Evolutionary conservation across 805 yeast species (phyloP).

Genomic region (Candida coquimbonensis): DNA sequence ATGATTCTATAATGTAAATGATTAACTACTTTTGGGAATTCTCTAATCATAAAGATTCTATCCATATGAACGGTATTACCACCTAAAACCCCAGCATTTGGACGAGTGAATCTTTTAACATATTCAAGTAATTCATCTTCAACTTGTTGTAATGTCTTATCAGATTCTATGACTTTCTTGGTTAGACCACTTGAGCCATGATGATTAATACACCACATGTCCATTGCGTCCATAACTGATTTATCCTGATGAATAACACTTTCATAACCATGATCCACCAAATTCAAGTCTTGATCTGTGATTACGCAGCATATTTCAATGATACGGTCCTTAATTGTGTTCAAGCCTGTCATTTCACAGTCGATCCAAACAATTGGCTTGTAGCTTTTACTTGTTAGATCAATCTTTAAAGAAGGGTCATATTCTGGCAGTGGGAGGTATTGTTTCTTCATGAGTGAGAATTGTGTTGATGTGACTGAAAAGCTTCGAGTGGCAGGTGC

Average conservation of each 20-base stretch:
- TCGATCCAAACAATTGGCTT: slow-evolving; percentile 84
- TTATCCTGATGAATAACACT: slow-evolving; percentile 69
- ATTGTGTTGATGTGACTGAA: not conserved
- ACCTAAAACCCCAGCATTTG: slow-evolving; percentile 63
- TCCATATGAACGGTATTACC: slow-evolving; percentile 95
- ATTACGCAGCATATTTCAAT: slow-evolving; percentile 88
- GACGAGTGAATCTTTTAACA: slow-evolving; percentile 46
- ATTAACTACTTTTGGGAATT: slow-evolving; percentile 60
- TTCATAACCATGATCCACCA: slow-evolving; percentile 76
- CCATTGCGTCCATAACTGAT: slow-evolving; percentile 61
- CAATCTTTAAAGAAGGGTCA: slow-evolving; percentile 8
- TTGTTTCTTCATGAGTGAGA: not conserved
- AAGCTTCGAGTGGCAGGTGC: not conserved
- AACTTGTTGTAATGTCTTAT: slow-evolving; percentile 50
- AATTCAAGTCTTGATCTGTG: slow-evolving; percentile 74
- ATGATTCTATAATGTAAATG: slow-evolving; percentile 69
- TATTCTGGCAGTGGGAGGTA: slow-evolving; percentile 11
- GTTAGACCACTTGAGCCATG: slow-evolving; percentile 77
- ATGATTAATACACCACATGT: slow-evolving; percentile 80
- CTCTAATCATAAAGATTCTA: slow-evolving; percentile 71
- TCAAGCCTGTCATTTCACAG: slow-evolving; percentile 97
- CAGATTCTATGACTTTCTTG: slow-evolving; percentile 52
- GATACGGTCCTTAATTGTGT: slow-evolving; percentile 71
- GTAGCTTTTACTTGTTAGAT: slow-evolving; percentile 11
- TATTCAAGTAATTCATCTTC: slow-evolving; percentile 60